Base-by-base conservation (phyloP, 139 green algal species). In the Picochlorum sp. region DNA sequence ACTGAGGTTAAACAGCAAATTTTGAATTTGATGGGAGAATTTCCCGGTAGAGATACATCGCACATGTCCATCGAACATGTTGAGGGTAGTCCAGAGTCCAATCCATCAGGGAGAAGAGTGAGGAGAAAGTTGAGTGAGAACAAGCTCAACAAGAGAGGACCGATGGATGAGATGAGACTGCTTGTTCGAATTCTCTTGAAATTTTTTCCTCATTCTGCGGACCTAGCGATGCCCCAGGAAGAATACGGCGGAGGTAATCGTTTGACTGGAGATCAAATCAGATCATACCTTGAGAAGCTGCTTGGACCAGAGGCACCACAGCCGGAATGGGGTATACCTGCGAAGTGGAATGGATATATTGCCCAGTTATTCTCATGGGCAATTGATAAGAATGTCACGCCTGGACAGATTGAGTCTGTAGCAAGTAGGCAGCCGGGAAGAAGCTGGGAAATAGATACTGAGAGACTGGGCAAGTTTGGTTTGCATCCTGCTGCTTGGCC, bases 91-190 rank as follows among this genome's bases (percentile, higher is more conserved):
- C n/a, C n/a, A n/a, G n/a, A n/a, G n/a, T n/a, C n/a, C n/a, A n/a
- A n/a, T n/a, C n/a, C n/a, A n/a, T n/a, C n/a, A n/a, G n/a, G n/a
- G n/a, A n/a, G n/a, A n/a, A n/a, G n/a, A n/a, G n/a, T n/a, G n/a
- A n/a, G n/a, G n/a, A n/a, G 35, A 9, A 41, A 41, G 12, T n/a
- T 9, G 35, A 41, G 35, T 12, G 12, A 41, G 29, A 56, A 61
- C 35, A 73, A 73, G 58, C 57, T 51, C 16, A 73, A 57, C 7
- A 59, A 82, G 5, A 63, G 86, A 12, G 86, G 86, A 1, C 86
- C 86, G 6, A 94, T 94, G 86, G 86, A 94, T 50, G 86, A 94
- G 64, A 94, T 94, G 86, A 68, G 86, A 25, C 82, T 92, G 76
- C 78, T 94, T 14, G 77, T 93, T 4, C 68, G 83, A 57, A 91